phyloP scores from a whole-genome alignment of 2,329 filamentous ascomycete species.

The Aspergillus udagawae region DNA sequence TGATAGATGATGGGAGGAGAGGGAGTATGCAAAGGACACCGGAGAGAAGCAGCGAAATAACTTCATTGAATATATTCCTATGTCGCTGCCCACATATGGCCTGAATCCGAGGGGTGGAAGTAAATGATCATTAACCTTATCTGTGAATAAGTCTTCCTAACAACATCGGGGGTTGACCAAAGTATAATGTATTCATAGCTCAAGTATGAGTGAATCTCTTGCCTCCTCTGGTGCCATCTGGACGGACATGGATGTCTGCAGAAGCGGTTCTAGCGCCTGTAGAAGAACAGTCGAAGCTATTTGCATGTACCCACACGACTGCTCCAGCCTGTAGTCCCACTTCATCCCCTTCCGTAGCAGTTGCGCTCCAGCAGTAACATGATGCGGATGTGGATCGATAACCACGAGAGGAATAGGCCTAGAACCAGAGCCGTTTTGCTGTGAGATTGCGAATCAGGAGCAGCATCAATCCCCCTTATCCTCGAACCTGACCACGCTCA shows the following conservation, averaged over 20 bases:
- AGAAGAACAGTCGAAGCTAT: slow-evolving; percentile 21
- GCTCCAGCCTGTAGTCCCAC: slow-evolving; percentile 20
- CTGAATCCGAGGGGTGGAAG: neutral
- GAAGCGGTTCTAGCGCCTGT: slow-evolving; percentile 22
- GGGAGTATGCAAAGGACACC: neutral
- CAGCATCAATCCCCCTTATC: slow-evolving; percentile 22
- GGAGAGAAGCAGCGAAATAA: neutral
- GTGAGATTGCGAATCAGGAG: slow-evolving; percentile 20
- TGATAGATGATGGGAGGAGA: neutral
- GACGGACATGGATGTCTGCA: slow-evolving; percentile 29
- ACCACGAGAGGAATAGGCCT: slow-evolving; percentile 22
- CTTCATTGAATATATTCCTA: neutral
- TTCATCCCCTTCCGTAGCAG: slow-evolving; percentile 25
- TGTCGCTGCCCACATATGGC: too few species aligned
- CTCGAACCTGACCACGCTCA: slow-evolving; percentile 18
- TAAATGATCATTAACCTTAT: neutral
- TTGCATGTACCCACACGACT: slow-evolving; percentile 21
- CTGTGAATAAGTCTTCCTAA: neutral
- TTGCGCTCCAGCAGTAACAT: slow-evolving; percentile 27
- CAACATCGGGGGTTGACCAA: neutral
- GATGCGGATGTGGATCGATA: slow-evolving; percentile 30
- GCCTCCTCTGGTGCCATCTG: slow-evolving; percentile 17
- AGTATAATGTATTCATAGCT: neutral
- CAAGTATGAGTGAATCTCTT: neutral
- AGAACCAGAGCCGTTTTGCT: neutral